A percentile compares a stretch with the other conserved stretches of the same genome.
Evolutionary conservation across 75 land plant species (phyloP).

Genomic region (Cryptomeria japonica): DNA sequence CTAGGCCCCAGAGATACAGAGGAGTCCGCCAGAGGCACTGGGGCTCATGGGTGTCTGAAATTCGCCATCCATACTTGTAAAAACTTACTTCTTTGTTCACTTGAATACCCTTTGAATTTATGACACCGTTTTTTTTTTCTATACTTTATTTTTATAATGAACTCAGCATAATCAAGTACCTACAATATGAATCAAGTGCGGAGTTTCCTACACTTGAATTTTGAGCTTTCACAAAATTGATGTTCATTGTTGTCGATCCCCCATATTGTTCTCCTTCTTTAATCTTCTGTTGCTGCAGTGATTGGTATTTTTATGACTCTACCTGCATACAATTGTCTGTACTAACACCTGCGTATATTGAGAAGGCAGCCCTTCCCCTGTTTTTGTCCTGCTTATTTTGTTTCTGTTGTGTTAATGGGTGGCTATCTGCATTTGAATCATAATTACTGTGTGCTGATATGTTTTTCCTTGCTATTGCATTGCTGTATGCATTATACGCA

Average conservation of each 20-base stretch:
- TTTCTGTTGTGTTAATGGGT: neutral
- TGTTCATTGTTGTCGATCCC: neutral
- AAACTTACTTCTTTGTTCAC: neutral
- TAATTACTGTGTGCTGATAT: neutral
- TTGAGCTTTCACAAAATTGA: neutral
- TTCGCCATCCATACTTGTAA: constrained; percentile 84
- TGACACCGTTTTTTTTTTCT: neutral
- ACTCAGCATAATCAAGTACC: too few relatives aligned
- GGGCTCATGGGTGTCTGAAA: constrained; percentile 96
- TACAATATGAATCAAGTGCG: too few relatives aligned
- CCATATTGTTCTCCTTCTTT: neutral
- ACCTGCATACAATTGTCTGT: neutral
- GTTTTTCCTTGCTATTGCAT: neutral
- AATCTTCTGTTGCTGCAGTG: neutral
- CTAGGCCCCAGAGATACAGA: constrained; percentile 67
- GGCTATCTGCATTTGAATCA: neutral
- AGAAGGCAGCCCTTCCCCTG: neutral
- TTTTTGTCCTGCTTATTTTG: neutral
- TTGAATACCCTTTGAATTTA: neutral
- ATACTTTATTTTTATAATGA: too few relatives aligned
- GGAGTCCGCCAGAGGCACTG: constrained; percentile 89
- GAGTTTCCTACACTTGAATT: neutral
- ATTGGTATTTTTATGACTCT: neutral
- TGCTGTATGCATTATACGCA: neutral
- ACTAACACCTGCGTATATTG: neutral